Conservation (phyloP, 108 stramenopile genomes). For the Schizochytrium sp. region DNA sequence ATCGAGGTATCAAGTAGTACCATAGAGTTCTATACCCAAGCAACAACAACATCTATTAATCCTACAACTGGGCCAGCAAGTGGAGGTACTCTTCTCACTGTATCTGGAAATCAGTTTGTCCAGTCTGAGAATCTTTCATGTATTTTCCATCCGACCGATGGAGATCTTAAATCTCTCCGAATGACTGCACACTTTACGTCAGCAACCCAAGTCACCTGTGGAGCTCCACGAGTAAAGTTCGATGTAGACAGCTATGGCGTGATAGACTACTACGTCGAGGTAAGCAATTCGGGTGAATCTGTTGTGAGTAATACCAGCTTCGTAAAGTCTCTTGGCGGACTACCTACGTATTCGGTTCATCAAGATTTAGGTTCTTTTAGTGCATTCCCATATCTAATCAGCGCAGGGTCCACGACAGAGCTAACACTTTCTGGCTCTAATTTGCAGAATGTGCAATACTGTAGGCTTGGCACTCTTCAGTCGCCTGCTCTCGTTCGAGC, state of each 20-base stretch:
- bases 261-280: not conserved
- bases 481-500: too few relatives aligned
- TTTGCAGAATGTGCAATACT: too few relatives aligned
- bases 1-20: not conserved
- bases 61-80: not conserved
- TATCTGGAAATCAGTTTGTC: conserved; percentile 27
- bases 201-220: not conserved
- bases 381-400: too few relatives aligned
- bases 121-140: not conserved
- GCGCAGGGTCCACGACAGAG: too few relatives aligned
- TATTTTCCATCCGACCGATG: not conserved
- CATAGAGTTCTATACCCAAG: not conserved
- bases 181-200: not conserved
- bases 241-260: not conserved
- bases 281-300: not conserved
- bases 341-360: not conserved
- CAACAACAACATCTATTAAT: not conserved
- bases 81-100: conserved; percentile 20
- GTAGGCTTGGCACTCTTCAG: too few relatives aligned
- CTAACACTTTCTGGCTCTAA: too few relatives aligned
- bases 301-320: not conserved
- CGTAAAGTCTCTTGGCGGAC: not conserved
- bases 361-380: not conserved
- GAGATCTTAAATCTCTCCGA: not conserved
- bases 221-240: not conserved